Conservation (phyloP, 208 protist genomes). For the Leishmania guyanensis region DNA sequence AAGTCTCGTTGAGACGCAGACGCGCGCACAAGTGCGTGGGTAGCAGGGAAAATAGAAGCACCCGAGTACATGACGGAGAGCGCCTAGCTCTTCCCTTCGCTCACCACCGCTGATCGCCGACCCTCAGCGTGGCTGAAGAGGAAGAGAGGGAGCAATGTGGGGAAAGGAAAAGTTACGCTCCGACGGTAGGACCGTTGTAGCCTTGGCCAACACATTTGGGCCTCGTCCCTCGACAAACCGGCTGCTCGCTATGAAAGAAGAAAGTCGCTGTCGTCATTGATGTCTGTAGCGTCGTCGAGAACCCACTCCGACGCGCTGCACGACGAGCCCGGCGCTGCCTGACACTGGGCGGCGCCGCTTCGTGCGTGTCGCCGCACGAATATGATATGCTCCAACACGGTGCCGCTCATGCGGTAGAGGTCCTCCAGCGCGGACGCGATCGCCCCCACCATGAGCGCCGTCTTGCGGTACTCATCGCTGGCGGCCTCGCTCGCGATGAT, state of each 20-base stretch:
- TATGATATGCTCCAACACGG: slow-evolving; percentile 72
- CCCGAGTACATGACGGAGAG: background rate
- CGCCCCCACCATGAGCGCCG: slow-evolving; percentile 56
- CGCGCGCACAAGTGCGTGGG: background rate
- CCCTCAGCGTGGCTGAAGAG: background rate
- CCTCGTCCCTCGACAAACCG: background rate
- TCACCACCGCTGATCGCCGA: background rate
- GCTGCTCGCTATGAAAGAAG: background rate
- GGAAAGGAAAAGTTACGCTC: background rate
- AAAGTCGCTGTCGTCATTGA: background rate
- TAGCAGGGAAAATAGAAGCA: background rate
- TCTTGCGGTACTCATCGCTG: slow-evolving; percentile 62
- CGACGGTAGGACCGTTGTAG: background rate
- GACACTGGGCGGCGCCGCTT: slow-evolving; percentile 3
- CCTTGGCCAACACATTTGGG: background rate
- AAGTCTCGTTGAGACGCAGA: background rate
- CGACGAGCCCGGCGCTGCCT: background rate
- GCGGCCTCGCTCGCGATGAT: slow-evolving; percentile 63
- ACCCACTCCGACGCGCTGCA: background rate
- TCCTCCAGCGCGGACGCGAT: slow-evolving; percentile 83
- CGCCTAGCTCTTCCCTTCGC: background rate
- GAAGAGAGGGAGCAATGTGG: background rate
- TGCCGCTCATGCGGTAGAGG: slow-evolving; percentile 64
- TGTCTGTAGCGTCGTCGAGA: background rate
- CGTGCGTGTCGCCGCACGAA: slow-evolving; percentile 56